Evolutionary conservation across 129 eudicot genomes (phyloP).

Genomic region (Artemisia argyi): DNA sequence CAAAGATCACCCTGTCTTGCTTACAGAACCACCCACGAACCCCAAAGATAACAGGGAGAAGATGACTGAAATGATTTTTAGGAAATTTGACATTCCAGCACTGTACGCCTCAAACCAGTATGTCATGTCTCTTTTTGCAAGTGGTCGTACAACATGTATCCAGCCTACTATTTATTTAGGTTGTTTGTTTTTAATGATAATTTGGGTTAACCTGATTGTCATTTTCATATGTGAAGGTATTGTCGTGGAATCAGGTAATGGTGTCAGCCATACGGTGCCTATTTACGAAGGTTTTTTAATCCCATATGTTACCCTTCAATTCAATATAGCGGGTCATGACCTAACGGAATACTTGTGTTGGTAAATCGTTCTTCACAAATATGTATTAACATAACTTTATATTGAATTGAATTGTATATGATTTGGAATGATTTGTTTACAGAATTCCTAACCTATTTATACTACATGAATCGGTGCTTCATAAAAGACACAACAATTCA

Average conservation of each 20-base stretch:
- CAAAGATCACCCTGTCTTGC: background rate
- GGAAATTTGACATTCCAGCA: background rate
- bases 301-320: background rate
- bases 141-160: constrained; percentile 2
- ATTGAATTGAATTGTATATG: too few relatives aligned
- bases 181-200: background rate
- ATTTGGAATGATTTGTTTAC: too few relatives aligned
- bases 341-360: background rate
- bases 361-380: too few relatives aligned
- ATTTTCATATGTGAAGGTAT: background rate
- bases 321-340: background rate
- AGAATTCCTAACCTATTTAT: too few relatives aligned
- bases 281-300: background rate
- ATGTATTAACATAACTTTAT: too few relatives aligned
- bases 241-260: background rate
- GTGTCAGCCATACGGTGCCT: background rate
- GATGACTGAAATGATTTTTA: background rate
- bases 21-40: background rate
- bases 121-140: background rate
- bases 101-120: background rate
- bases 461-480: too few relatives aligned
- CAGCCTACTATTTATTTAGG: background rate
- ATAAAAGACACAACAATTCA: too few relatives aligned
- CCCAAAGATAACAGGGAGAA: background rate
- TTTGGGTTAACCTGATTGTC: background rate